Base-by-base conservation (phyloP, 2,329 filamentous ascomycete species). In the Zymoseptoria pseudotritici region DNA sequence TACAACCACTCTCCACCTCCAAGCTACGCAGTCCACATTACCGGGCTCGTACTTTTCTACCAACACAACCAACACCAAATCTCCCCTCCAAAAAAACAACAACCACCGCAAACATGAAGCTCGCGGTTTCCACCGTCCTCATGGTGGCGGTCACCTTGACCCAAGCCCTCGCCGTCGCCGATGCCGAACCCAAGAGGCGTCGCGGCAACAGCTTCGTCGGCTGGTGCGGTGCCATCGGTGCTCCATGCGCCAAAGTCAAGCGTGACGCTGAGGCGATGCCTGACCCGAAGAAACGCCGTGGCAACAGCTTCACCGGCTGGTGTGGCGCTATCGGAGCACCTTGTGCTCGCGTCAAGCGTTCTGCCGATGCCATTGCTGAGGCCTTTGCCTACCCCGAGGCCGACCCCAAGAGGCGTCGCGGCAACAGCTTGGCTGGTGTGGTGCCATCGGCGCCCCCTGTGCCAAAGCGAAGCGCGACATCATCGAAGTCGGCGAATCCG, bases 401-500 rank as follows among this genome's bases (percentile, higher is more conserved):
- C 62, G 53, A 46, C 58, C 62, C 53, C 31, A 42, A 50, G 42
- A 56, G 53, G 10, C 51, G 57, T 19, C 19, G 22, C 9, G 24
- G 36, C 7, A 26, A 36, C 19, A 24, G 24, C 17, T 36, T 58
- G 56, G 69, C 4, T 73, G 73, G 66, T 79, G 78, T 66, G 63
- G 72, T 62, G 67, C 69, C 50, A 69, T 69, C 22, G 77, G 77
- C 46, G 71, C 76, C 66, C 63, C 72, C 17, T 81, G 79, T 75
- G 74, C 70, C 71, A 77, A 78, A 68, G 74, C 75, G 59, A 78
- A 76, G 68, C 77, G 76, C 63, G 11, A 71, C 71, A 21, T 77
- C 76, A 55, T 75, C 76, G 61, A 77, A 71, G n/a, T 75, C 55
- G 63, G 61, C 56, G 58, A 61, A n/a, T 50, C 59, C 49, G 59